Conservation (phyloP, 129 eudicot species). For the Deinandra increscens region DNA sequence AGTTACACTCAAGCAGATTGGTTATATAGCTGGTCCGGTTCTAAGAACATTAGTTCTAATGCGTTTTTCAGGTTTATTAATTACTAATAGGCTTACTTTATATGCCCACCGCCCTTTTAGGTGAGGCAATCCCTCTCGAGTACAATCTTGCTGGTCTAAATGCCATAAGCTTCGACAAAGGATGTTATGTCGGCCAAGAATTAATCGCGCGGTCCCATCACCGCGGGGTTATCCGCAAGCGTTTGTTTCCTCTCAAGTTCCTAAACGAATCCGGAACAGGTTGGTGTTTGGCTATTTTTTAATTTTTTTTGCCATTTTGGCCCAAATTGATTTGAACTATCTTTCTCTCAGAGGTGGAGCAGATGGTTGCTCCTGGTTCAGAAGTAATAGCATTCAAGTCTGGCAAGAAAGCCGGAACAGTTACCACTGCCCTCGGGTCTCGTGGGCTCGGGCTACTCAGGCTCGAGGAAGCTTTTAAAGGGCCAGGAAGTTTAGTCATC, state of each 20-base stretch:
- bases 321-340: not conserved
- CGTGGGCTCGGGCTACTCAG: slow-evolving; percentile 75
- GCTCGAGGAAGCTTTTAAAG: slow-evolving; percentile 79
- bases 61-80: not conserved
- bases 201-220: slow-evolving; percentile 89
- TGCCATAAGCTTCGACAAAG: slow-evolving; percentile 94
- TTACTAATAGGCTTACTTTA: not conserved
- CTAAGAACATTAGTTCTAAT: not conserved
- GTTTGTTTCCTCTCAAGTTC: slow-evolving; percentile 74
- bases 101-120: slow-evolving; percentile 35
- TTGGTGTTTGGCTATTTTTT: slow-evolving; percentile 9
- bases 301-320: not conserved
- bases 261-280: slow-evolving; percentile 58
- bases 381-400: slow-evolving; percentile 47
- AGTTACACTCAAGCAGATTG: too few relatives aligned
- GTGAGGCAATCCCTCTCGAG: slow-evolving; percentile 93
- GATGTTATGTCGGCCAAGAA: slow-evolving; percentile 95
- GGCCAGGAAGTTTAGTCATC: slow-evolving; percentile 42
- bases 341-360: slow-evolving; percentile 50
- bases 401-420: slow-evolving; percentile 69
- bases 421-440: slow-evolving; percentile 74
- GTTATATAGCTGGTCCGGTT: too few relatives aligned
- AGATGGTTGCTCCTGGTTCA: slow-evolving; percentile 63
- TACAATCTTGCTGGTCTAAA: slow-evolving; percentile 89
- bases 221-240: slow-evolving; percentile 82